These are phyloP conservation scores for Vitis riparia DNA, from an alignment of 164 flowering plant genomes.

Conservation along the genomic window DNA sequence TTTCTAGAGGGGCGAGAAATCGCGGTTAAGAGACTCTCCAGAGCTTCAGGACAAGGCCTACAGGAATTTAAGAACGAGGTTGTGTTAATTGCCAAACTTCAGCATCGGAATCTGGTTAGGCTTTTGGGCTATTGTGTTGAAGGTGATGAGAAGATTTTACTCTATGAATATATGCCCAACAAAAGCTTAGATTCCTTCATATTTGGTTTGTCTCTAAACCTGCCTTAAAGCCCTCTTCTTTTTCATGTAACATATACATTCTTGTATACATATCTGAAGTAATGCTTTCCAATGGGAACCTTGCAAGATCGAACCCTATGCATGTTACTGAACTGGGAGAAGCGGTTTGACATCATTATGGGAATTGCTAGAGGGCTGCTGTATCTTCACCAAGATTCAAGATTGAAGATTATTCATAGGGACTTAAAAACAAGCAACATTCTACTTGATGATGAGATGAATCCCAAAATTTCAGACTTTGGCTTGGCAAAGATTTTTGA, in stretches of 20 bases:
- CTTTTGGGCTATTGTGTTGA: too few relatives aligned
- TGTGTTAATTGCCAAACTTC: too few relatives aligned
- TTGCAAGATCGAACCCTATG: conserved; percentile 21
- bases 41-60: too few relatives aligned
- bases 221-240: neutral
- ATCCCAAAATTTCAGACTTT: conserved; percentile 39
- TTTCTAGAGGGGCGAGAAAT: too few relatives aligned
- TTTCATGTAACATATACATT: neutral
- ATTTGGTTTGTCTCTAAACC: neutral
- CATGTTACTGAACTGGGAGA: conserved; percentile 22
- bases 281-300: neutral
- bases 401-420: conserved; percentile 35
- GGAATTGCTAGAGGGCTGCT: conserved; percentile 42
- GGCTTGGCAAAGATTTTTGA: conserved; percentile 37
- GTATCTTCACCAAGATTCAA: conserved; percentile 38
- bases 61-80: too few relatives aligned
- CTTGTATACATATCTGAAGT: neutral
- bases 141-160: too few relatives aligned
- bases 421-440: conserved; percentile 34
- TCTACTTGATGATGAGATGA: conserved; percentile 34
- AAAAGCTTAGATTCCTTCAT: too few relatives aligned
- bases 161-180: too few relatives aligned
- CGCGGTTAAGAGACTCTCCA: too few relatives aligned
- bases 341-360: conserved; percentile 29
- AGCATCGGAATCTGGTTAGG: too few relatives aligned